Percentiles rank a stretch among this genome's conserved stretches.
Conservation (phyloP, 305 asterid genomes). For the Fraxinus paxiana region DNA sequence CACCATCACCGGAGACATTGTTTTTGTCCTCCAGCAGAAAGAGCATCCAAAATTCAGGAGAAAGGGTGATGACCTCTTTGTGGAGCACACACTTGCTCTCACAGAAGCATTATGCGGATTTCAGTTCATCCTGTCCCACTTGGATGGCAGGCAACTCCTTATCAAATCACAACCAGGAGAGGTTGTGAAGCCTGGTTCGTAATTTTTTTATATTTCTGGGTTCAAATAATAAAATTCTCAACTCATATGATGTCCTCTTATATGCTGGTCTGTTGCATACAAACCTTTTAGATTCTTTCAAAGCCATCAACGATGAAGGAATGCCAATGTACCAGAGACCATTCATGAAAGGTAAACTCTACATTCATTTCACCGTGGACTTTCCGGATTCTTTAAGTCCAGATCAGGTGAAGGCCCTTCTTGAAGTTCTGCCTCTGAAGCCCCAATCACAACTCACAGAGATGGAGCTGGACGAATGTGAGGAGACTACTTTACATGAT, state of each 20-base stretch:
- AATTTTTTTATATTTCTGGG: background rate
- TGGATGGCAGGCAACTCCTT: conserved; percentile 75
- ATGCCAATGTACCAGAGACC: conserved; percentile 59
- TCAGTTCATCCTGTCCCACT: conserved; percentile 59
- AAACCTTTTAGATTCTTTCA: conserved; percentile 41
- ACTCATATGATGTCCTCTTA: background rate
- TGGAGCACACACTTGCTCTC: conserved; percentile 60
- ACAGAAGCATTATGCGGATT: conserved; percentile 84
- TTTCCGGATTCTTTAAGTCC: conserved; percentile 43
- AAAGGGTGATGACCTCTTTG: conserved; percentile 71
- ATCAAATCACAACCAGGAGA: conserved; percentile 73
- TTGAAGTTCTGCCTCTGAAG: conserved; percentile 40
- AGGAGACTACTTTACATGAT: conserved; percentile 51
- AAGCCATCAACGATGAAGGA: conserved; percentile 55
- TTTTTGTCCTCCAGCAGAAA: conserved; percentile 71
- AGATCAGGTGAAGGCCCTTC: conserved; percentile 42
- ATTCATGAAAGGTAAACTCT: conserved; percentile 57
- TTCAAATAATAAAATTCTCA: background rate
- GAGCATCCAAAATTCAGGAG: conserved; percentile 76
- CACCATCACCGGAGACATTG: conserved; percentile 66
- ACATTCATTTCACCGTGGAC: conserved; percentile 50
- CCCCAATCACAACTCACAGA: conserved; percentile 39
- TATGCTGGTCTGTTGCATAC: background rate
- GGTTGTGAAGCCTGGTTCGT: conserved; percentile 74
- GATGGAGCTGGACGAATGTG: conserved; percentile 57